Evolutionary conservation across 345 rosid species (phyloP).

Genomic region (Kernera saxatilis): DNA sequence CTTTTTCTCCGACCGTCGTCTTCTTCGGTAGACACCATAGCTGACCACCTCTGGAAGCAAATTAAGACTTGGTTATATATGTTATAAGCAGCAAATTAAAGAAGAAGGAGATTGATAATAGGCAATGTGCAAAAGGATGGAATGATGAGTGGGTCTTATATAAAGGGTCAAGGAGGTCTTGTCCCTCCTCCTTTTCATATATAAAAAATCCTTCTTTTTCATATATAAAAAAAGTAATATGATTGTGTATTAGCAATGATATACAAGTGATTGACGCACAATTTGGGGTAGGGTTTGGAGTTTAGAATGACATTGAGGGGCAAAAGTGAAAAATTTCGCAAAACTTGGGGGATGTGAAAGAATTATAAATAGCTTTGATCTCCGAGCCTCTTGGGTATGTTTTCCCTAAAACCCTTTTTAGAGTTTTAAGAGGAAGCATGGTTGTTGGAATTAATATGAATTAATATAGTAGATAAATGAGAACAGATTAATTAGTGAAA

Average conservation of each 20-base stretch:
- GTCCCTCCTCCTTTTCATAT: background rate
- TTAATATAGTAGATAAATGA: background rate
- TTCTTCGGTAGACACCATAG: conserved; percentile 27
- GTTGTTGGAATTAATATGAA: background rate
- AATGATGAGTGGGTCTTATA: conserved; percentile 33
- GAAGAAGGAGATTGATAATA: background rate
- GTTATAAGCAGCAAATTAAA: background rate
- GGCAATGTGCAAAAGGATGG: conserved; percentile 25
- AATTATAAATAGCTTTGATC: conserved; percentile 1
- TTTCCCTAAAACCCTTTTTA: conserved; percentile 10
- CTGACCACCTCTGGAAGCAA: conserved; percentile 5
- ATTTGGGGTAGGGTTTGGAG: conserved; percentile 11
- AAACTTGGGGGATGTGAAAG: conserved; percentile 3
- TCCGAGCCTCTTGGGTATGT: conserved; percentile 29
- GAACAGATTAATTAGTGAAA: background rate
- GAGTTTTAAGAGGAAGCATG: conserved; percentile 18
- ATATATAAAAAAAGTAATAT: conserved; percentile 10
- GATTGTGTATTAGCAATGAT: conserved; percentile 25
- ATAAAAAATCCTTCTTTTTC: background rate
- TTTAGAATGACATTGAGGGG: conserved; percentile 18
- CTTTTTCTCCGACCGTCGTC: conserved; percentile 1
- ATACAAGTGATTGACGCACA: conserved; percentile 21
- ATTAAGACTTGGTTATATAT: background rate
- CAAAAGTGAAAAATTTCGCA: background rate
- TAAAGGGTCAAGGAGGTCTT: conserved; percentile 28